A percentile compares a stretch with the other conserved stretches of the same genome.
Evolutionary conservation across 192 early-diverging fungal genomes (phyloP).

Genomic region (Podila verticillata): DNA sequence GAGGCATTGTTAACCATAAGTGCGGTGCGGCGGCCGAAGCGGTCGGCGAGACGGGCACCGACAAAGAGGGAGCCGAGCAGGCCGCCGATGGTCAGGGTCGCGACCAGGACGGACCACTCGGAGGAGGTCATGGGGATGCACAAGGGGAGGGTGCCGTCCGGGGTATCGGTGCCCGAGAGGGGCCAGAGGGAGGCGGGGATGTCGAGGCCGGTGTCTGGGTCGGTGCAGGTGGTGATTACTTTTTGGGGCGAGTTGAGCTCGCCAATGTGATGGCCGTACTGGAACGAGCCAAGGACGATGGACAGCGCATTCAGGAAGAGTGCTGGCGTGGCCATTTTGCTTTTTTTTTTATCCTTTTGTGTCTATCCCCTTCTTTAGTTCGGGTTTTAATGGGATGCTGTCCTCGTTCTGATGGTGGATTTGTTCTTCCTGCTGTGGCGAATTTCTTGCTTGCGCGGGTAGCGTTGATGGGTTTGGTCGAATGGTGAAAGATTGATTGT

Average conservation of each 20-base stretch:
- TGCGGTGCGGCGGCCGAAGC: conserved; percentile 73
- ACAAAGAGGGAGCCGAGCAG: conserved; percentile 80
- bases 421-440: neutral
- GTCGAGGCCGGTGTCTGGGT: neutral
- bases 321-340: conserved; percentile 41
- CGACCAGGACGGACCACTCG: conserved; percentile 66
- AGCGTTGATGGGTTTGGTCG: neutral
- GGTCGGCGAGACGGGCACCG: conserved; percentile 64
- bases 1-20: conserved; percentile 75
- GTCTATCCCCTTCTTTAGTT: neutral
- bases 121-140: conserved; percentile 77
- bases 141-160: conserved; percentile 56
- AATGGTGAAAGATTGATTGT: neutral
- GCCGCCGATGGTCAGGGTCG: conserved; percentile 75
- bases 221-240: conserved; percentile 58
- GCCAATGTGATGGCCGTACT: conserved; percentile 70
- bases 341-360: neutral
- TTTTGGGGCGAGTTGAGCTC: conserved; percentile 67
- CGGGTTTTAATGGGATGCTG: neutral
- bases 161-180: neutral
- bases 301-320: conserved; percentile 54
- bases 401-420: neutral
- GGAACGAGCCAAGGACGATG: conserved; percentile 60
- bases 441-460: too few species aligned
- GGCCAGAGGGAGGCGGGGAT: neutral